Evolutionary conservation across 164 flowering plant species (phyloP).

Genomic region (Stephania yunnanensis): DNA sequence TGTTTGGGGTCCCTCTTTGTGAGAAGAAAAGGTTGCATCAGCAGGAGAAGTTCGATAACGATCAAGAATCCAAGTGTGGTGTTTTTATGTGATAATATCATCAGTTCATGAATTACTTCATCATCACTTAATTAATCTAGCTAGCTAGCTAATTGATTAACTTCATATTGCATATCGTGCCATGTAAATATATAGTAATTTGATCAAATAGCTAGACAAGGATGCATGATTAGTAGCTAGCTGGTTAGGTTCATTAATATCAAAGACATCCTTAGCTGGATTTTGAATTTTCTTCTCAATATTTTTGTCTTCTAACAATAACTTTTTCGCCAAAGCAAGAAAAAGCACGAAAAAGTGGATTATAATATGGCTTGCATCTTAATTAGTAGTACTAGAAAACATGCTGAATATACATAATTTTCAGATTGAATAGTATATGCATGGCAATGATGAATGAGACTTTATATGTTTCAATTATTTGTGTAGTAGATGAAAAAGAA

Average conservation of each 20-base stretch:
- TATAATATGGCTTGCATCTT: too few species aligned
- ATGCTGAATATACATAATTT: too few species aligned
- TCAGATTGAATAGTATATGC: too few species aligned
- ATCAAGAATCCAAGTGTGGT: not conserved
- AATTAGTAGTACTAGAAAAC: not conserved
- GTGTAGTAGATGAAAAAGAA: not conserved
- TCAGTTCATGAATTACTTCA: not conserved
- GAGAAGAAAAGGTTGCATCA: constrained; percentile 43
- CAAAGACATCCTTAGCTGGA: not conserved
- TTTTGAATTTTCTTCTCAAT: not conserved
- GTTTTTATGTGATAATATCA: not conserved
- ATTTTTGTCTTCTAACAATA: too few species aligned
- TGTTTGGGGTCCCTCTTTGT: constrained; percentile 46
- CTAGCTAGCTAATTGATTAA: not conserved
- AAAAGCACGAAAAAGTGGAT: too few species aligned
- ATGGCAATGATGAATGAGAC: too few species aligned
- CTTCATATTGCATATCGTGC: not conserved
- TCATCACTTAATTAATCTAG: too few species aligned
- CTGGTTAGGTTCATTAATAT: not conserved
- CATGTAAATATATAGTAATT: not conserved
- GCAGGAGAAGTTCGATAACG: constrained; percentile 15
- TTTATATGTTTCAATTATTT: not conserved
- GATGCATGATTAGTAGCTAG: not conserved
- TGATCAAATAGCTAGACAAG: too few species aligned
- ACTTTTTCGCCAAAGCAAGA: too few species aligned